Evolutionary conservation across 1,284 basidiomycete genomes (phyloP).

Genomic region (Irpex rosettiformis): DNA sequence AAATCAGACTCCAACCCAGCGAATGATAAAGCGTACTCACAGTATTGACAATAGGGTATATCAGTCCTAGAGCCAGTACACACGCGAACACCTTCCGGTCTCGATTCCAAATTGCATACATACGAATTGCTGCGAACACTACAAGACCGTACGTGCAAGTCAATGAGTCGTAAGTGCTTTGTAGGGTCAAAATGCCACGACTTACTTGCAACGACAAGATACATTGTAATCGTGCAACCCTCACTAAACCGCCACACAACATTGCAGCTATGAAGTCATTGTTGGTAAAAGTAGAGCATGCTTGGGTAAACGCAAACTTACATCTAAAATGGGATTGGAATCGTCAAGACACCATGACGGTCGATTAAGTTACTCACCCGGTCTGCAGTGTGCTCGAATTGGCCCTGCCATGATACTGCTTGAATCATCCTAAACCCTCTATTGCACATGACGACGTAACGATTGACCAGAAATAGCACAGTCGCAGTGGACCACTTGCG

Average conservation of each 20-base stretch:
- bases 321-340: not conserved
- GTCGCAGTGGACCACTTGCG: not conserved
- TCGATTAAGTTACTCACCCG: not conserved
- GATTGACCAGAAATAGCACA: not conserved
- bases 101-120: slow-evolving; percentile 20
- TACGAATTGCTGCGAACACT: slow-evolving; percentile 18
- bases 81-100: slow-evolving; percentile 11
- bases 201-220: slow-evolving; percentile 17
- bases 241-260: slow-evolving; percentile 12
- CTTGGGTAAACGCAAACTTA: not conserved
- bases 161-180: not conserved
- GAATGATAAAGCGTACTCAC: slow-evolving; percentile 7
- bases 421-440: slow-evolving; percentile 17
- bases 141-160: not conserved
- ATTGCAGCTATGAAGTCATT: slow-evolving; percentile 4
- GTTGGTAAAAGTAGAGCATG: not conserved
- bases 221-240: slow-evolving; percentile 11
- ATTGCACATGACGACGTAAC: slow-evolving; percentile 18
- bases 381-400: slow-evolving; percentile 11
- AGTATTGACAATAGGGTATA: slow-evolving; percentile 16
- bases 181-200: not conserved
- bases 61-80: slow-evolving; percentile 12
- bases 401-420: slow-evolving; percentile 13
- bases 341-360: too few relatives aligned
- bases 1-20: not conserved